Conservation (phyloP, 768 basidiomycete genomes). For the Leccinum rimulosum region DNA sequence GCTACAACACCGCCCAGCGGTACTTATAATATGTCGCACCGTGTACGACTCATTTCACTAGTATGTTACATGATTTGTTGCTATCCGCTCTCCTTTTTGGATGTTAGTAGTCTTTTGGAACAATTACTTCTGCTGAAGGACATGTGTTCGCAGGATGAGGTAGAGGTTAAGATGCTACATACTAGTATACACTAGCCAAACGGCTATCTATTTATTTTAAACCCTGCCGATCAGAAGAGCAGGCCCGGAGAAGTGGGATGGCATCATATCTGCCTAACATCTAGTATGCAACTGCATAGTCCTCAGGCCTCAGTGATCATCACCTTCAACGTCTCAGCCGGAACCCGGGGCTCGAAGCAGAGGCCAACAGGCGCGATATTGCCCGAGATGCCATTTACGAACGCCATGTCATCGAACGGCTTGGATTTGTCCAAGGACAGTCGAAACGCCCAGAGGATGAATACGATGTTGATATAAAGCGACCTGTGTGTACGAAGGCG, state of each 20-base stretch:
- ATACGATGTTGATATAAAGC: slow-evolving; percentile 56
- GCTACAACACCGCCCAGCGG: not conserved
- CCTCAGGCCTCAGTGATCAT: slow-evolving; percentile 1
- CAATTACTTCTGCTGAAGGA: not conserved
- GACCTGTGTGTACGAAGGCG: slow-evolving; percentile 38
- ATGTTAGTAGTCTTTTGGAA: not conserved
- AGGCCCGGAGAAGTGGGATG: not conserved
- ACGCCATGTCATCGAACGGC: slow-evolving; percentile 56
- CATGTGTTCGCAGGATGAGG: not conserved
- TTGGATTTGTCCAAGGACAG: slow-evolving; percentile 43
- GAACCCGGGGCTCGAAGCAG: slow-evolving; percentile 45
- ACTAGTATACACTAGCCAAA: not conserved
- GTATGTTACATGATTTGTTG: not conserved
- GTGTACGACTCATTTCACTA: not conserved
- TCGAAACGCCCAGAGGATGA: slow-evolving; percentile 59
- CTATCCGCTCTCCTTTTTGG: not conserved
- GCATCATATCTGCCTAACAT: not conserved
- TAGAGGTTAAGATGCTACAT: not conserved
- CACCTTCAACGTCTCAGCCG: slow-evolving; percentile 3
- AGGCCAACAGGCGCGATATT: slow-evolving; percentile 48
- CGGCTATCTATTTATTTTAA: not conserved
- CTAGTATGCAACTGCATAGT: too few species aligned
- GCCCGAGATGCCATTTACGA: slow-evolving; percentile 31
- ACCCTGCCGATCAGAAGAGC: not conserved
- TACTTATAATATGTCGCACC: not conserved